Evolutionary conservation across 176 grass and related monocot genomes (phyloP).

Genomic region (Avena sativa): DNA sequence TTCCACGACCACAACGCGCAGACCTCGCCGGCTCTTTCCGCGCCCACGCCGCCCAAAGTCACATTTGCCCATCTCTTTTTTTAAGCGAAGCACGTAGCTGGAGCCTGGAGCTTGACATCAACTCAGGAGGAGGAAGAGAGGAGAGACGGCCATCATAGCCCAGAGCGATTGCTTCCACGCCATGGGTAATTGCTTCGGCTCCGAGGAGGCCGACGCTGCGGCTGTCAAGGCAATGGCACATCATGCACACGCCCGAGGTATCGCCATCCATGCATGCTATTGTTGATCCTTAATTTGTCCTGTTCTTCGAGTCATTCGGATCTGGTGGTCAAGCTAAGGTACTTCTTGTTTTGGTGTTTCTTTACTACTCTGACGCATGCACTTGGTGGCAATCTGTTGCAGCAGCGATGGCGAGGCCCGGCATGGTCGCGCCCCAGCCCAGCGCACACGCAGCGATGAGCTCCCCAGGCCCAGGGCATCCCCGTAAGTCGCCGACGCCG

Average conservation of each 20-base stretch:
- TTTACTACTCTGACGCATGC: neutral
- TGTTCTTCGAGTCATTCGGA: neutral
- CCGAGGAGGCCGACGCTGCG: slow-evolving; percentile 37
- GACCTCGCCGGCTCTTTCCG: neutral
- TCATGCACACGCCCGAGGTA: slow-evolving; percentile 51
- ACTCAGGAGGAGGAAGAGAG: neutral
- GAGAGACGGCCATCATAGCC: neutral
- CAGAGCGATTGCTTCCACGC: neutral
- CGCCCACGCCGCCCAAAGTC: neutral
- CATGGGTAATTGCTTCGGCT: slow-evolving; percentile 67
- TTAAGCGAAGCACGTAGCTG: slow-evolving; percentile 27
- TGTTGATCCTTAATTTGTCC: neutral
- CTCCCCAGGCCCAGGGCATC: slow-evolving; percentile 26
- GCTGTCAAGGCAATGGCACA: slow-evolving; percentile 41
- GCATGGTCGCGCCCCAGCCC: slow-evolving; percentile 41
- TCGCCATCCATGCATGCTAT: neutral
- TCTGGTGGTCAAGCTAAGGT: too few relatives aligned
- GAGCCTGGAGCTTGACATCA: neutral
- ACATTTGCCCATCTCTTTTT: neutral
- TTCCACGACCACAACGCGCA: slow-evolving; percentile 32
- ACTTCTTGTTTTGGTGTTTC: neutral
- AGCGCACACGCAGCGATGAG: slow-evolving; percentile 15
- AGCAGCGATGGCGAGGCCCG: slow-evolving; percentile 49
- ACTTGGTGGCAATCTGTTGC: slow-evolving; percentile 6
- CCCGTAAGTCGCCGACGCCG: slow-evolving; percentile 1